Percentiles rank a stretch among this genome's conserved stretches.
phyloP scores from a whole-genome alignment of 2,329 filamentous ascomycete species.

The Penicillium sp. region DNA sequence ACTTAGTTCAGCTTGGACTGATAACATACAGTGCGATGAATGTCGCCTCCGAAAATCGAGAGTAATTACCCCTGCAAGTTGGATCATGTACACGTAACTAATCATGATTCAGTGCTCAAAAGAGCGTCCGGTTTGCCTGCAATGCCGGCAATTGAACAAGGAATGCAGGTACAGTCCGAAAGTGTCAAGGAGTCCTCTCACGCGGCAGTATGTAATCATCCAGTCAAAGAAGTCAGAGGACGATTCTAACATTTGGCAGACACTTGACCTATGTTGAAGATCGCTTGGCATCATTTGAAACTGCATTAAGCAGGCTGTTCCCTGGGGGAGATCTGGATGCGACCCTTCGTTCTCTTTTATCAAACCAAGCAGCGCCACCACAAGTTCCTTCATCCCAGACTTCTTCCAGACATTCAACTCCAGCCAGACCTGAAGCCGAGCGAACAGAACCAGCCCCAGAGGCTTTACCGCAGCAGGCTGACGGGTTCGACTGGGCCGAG shows the following conservation, averaged over 20 bases:
- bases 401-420: constrained; percentile 38
- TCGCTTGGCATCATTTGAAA: constrained; percentile 37
- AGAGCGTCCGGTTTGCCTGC: constrained; percentile 37
- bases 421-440: constrained; percentile 32
- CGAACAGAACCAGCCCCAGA: constrained; percentile 39
- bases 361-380: constrained; percentile 32
- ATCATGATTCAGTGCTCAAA: constrained; percentile 36
- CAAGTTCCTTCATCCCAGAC: constrained; percentile 34
- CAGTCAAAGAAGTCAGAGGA: constrained; percentile 5
- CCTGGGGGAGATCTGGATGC: constrained; percentile 39
- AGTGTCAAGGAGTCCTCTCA: constrained; percentile 40
- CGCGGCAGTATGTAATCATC: constrained; percentile 34
- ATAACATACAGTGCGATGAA: constrained; percentile 35
- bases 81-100: not conserved
- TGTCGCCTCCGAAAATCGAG: constrained; percentile 39
- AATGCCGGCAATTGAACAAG: constrained; percentile 39
- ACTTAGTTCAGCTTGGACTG: not conserved
- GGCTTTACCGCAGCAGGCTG: constrained; percentile 40
- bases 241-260: constrained; percentile 21
- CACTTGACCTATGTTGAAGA: constrained; percentile 41
- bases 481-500: constrained; percentile 38
- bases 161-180: constrained; percentile 43
- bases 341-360: constrained; percentile 35
- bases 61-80: constrained; percentile 19
- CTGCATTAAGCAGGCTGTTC: constrained; percentile 35